Evolutionary conservation across 352 stramenopile species (phyloP), one percentile per base, ranked within the genome.

Genomic region (Phytopythium kandeliae): DNA sequence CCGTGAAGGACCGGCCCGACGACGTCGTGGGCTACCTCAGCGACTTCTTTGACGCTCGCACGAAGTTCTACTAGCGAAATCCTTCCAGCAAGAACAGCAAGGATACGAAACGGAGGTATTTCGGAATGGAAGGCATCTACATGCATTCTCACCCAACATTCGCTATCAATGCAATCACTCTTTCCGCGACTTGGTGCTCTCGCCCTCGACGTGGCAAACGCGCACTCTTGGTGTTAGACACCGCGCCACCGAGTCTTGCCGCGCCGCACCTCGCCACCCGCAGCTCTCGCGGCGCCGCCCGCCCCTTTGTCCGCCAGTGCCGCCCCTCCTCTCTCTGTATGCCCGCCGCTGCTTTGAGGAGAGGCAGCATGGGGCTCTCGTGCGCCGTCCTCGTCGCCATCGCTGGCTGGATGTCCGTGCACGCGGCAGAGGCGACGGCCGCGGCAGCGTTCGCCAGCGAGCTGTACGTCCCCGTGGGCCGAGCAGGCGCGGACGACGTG

Each of bases 11-110:
- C 24, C 76, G 73, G 10, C 80, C 80, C 17, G 53, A 68, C 19
- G 71, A 91, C 46, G 42, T 71, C 2, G 48, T 55, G 38, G 47
- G 56, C 24, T 91, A 85, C 46, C 54, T 91, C 21, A 74, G 71
- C 31, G 75, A 83, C 30, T 78, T 87, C 47, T 91, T 91, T 37
- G 74, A 88, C 34, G 56, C 72, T 10, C 73, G 78, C 28, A 85
- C 70, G 19, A 85, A 80, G 44, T 89, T 85, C 25, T 88, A 83
- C 42, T 86, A n/a, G n/a, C n/a, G n/a, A n/a, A n/a, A n/a, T n/a
- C n/a, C n/a, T n/a, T n/a, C n/a, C n/a, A n/a, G n/a, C n/a, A n/a
- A n/a, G n/a, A n/a, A n/a, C n/a, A n/a, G n/a, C n/a, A n/a, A n/a
- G n/a, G n/a, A n/a, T n/a, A n/a, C n/a, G n/a, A n/a, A n/a, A n/a